Conservation (phyloP, 2,329 filamentous ascomycete species). For the Alternaria viburni region DNA sequence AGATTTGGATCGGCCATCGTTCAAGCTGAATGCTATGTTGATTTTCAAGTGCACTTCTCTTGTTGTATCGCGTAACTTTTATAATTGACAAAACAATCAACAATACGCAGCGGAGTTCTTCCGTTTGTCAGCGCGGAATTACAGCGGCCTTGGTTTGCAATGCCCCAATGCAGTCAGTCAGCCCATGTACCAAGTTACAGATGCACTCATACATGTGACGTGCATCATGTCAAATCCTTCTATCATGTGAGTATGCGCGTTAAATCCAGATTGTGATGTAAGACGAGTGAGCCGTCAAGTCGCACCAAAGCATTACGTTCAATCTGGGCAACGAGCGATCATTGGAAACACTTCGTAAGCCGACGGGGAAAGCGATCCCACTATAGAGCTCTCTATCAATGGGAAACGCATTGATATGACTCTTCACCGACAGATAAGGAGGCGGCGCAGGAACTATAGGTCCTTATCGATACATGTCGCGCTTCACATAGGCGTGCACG, state of each 20-base stretch:
- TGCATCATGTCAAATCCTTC: background rate
- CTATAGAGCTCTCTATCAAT: background rate
- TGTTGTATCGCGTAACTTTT: background rate
- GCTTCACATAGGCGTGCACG: conserved; percentile 22
- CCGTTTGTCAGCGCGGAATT: conserved; percentile 44
- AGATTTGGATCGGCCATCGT: conserved; percentile 51
- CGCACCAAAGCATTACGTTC: background rate
- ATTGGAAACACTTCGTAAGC: background rate
- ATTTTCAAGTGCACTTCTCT: background rate
- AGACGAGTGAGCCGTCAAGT: background rate
- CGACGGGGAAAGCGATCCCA: background rate
- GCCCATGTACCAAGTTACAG: background rate
- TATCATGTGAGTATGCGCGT: background rate
- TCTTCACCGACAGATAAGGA: conserved; percentile 19
- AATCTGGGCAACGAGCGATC: background rate
- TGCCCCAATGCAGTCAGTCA: background rate
- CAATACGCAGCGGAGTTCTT: background rate
- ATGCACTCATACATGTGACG: background rate
- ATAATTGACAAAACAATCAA: background rate
- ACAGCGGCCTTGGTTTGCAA: conserved; percentile 3
- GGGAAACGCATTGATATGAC: background rate
- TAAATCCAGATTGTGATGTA: background rate
- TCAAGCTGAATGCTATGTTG: background rate
- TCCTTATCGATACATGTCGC: conserved; percentile 25
- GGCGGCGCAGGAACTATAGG: background rate